These are phyloP conservation scores for Xylaria venustula DNA, from an alignment of 495 filamentous ascomycete species.

Conservation along the genomic window DNA sequence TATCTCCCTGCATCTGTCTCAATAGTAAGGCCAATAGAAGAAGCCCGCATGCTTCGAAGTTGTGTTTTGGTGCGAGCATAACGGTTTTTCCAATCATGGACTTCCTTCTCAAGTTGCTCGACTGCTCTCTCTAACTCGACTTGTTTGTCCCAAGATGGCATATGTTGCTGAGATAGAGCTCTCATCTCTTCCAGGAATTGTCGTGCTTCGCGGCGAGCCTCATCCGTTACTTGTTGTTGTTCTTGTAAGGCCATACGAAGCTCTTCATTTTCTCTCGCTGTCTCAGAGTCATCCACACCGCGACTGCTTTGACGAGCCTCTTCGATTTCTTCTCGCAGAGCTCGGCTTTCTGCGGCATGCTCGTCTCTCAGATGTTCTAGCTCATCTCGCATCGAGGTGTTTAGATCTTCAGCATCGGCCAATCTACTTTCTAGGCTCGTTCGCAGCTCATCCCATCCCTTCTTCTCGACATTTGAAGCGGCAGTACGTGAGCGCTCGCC, in stretches of 20 bases:
- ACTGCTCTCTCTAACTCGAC: slow-evolving; percentile 71
- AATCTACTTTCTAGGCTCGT: slow-evolving; percentile 75
- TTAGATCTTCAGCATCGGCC: slow-evolving; percentile 72
- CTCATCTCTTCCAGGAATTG: slow-evolving; percentile 89
- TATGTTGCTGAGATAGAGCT: slow-evolving; percentile 72
- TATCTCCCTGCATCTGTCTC: slow-evolving; percentile 62
- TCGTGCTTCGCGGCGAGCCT: slow-evolving; percentile 82
- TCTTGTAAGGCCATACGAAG: slow-evolving; percentile 67
- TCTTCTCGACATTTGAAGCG: slow-evolving; percentile 53
- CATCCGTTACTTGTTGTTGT: slow-evolving; percentile 82
- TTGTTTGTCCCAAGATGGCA: slow-evolving; percentile 77
- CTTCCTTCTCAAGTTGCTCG: slow-evolving; percentile 71
- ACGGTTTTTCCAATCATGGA: slow-evolving; percentile 83
- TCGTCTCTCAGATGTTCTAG: slow-evolving; percentile 69
- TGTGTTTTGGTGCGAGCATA: slow-evolving; percentile 87
- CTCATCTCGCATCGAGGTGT: slow-evolving; percentile 72
- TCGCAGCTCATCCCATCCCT: slow-evolving; percentile 74
- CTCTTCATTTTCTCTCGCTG: slow-evolving; percentile 69
- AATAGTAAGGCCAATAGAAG: slow-evolving; percentile 69
- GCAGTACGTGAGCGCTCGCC: slow-evolving; percentile 42
- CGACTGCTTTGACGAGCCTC: slow-evolving; percentile 39
- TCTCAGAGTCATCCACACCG: slow-evolving; percentile 50
- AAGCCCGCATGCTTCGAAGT: slow-evolving; percentile 74
- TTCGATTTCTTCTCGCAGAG: slow-evolving; percentile 64
- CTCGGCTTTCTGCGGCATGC: slow-evolving; percentile 61